Conservation (phyloP, 148 eudicot species). For the Amaranthus cruentus region DNA sequence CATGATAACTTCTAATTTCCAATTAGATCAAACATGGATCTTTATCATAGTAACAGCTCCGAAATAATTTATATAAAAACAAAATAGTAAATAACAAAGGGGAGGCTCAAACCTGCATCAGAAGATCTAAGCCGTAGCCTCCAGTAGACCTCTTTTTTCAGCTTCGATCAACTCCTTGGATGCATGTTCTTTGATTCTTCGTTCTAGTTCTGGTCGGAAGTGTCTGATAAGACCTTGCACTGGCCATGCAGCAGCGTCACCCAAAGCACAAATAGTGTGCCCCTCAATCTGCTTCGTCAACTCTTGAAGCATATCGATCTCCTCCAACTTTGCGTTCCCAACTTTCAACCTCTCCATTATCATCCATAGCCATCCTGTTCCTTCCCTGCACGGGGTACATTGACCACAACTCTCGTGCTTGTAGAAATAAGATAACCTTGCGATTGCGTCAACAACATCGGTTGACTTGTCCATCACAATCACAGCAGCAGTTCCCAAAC, state of each 20-base stretch:
- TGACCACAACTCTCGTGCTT: conserved; percentile 96
- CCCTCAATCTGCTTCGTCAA: conserved; percentile 97
- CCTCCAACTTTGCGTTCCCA: conserved; percentile 87
- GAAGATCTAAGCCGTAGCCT: conserved; percentile 52
- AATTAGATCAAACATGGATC: no score
- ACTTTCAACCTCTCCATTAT: conserved; percentile 86
- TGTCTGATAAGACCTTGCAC: conserved; percentile 97
- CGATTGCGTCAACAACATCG: conserved; percentile 88
- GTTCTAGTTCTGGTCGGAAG: conserved; percentile 87
- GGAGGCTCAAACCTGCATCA: conserved; percentile 36
- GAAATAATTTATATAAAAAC: background rate
- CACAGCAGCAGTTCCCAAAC: conserved; percentile 90
- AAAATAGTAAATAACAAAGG: background rate
- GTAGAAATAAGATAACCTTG: conserved; percentile 87
- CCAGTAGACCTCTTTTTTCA: conserved; percentile 56
- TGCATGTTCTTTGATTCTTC: conserved; percentile 81
- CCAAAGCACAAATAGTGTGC: conserved; percentile 91
- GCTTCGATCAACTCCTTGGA: conserved; percentile 70
- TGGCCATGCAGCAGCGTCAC: conserved; percentile 99
- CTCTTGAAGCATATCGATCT: conserved; percentile 94
- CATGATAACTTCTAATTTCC: no score
- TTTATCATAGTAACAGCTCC: no score
- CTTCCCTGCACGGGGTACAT: conserved; percentile 92
- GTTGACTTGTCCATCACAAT: conserved; percentile 97
- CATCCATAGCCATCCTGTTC: conserved; percentile 91